Base-by-base conservation (phyloP, 495 filamentous ascomycete genomes). In the Aspergillus sclerotioniger region DNA sequence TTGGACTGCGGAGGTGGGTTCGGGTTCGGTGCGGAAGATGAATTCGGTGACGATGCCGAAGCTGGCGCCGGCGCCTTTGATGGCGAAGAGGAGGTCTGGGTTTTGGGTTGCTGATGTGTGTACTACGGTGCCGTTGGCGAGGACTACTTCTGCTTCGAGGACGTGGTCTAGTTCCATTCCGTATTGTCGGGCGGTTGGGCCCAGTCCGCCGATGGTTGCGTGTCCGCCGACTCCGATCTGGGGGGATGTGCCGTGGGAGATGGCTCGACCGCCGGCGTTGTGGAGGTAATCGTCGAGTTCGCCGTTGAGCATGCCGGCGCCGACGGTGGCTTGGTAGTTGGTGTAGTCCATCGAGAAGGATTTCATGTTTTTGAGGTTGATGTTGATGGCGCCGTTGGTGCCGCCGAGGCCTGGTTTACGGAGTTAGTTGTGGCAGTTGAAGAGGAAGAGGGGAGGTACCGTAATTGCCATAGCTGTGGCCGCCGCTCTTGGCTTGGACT, bases 171-270 rank as follows among this genome's bases (percentile, higher is more conserved):
- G 68, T 0, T 85, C 75, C 0, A 83, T 66, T 16, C 89, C 89
- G 76, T 81, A 89, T 32, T 81, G 78, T 19, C 87, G 82, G 7
- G 84, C 84, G 7, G 72, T 75, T 25, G 80, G 75, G 0, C 88
- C 89, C 43, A 79, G 83, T 6, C 89, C 89, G 13, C 88, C 89
- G 53, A 90, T 86, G 0, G 86, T 86, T 49, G 82, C 78, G 67
- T 93, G 90, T 6, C 90, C 90, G 20, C 85, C 88, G 19, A 88
- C 80, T 15, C 90, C 90, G 29, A 90, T 82, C n/a, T 73, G 65
- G 7, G 86, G 81, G 56, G 82, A 87, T 12, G 82, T 83, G 16
- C 86, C 88, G 60, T 89, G 89, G 0, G 88, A 67, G 6, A 91
- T 80, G 13, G 52, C 29, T 3, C 46, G 25, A n/a, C 20, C 31